Evolutionary conservation across 169 alveolate genomes (phyloP).

Genomic region (Perkinsus marinus): DNA sequence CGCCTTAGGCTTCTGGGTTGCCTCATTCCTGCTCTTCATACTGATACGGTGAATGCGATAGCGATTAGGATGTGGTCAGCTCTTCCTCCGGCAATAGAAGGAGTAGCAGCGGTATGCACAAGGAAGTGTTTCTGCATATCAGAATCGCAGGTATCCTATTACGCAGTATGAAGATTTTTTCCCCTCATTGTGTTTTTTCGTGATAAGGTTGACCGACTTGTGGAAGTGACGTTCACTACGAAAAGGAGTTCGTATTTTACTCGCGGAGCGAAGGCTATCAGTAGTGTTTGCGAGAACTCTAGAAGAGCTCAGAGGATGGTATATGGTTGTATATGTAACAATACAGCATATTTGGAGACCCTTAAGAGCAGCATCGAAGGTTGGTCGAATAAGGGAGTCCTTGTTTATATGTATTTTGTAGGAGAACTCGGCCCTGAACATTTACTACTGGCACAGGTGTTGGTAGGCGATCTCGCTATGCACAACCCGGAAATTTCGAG

Average conservation of each 20-base stretch:
- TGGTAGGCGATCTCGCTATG: neutral
- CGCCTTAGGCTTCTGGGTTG: neutral
- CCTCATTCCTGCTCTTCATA: neutral
- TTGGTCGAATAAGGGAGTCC: neutral
- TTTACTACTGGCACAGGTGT: neutral
- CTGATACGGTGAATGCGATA: neutral
- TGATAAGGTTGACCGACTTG: neutral
- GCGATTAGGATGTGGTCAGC: neutral
- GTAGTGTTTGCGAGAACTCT: neutral
- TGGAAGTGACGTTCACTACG: neutral
- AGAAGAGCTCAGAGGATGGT: neutral
- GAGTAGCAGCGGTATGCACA: neutral
- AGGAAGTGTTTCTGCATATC: neutral
- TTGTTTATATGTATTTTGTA: neutral
- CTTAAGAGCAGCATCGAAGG: neutral
- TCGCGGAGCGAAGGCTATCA: neutral
- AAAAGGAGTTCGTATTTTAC: neutral
- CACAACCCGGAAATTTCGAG: neutral
- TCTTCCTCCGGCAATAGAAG: neutral
- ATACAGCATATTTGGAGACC: neutral
- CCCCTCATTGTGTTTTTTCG: neutral
- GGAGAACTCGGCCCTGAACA: neutral
- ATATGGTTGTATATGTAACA: neutral
- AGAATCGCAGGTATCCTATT: neutral
- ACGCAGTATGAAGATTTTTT: neutral